These are phyloP conservation scores for Ascochyta lentis DNA, from an alignment of 2,329 filamentous ascomycete species.

Conservation along the genomic window DNA sequence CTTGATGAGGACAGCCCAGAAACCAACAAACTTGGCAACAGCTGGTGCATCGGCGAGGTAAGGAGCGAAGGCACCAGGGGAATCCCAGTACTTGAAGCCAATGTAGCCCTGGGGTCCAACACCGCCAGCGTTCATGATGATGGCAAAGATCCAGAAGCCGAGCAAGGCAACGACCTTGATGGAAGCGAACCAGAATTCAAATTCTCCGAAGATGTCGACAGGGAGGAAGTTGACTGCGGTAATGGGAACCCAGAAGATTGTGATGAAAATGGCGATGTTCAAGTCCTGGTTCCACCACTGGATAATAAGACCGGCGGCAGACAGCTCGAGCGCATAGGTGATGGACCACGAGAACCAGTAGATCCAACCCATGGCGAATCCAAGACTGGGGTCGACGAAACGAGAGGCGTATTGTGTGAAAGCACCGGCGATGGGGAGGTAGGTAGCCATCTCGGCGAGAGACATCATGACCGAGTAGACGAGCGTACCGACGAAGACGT, in stretches of 20 bases:
- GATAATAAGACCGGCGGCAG: conserved; percentile 75
- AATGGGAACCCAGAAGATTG: conserved; percentile 74
- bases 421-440: conserved; percentile 76
- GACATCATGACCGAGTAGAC: conserved; percentile 76
- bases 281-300: conserved; percentile 73
- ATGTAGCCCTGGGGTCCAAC: conserved; percentile 73
- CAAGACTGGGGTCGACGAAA: conserved; percentile 74
- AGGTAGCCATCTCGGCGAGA: conserved; percentile 74
- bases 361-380: conserved; percentile 82
- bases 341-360: conserved; percentile 83
- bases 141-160: conserved; percentile 78
- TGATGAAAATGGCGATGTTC: conserved; percentile 74
- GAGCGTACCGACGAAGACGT: conserved; percentile 66
- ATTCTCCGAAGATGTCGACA: conserved; percentile 74
- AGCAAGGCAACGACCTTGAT: conserved; percentile 79
- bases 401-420: conserved; percentile 79
- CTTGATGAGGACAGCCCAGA: conserved; percentile 72
- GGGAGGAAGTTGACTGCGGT: conserved; percentile 73
- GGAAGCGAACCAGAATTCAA: conserved; percentile 79
- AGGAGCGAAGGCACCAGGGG: conserved; percentile 71
- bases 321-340: conserved; percentile 76
- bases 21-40: conserved; percentile 69
- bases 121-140: conserved; percentile 73
- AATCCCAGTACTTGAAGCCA: conserved; percentile 74
- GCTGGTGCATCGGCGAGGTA: conserved; percentile 64